Conservation (phyloP, 2,329 filamentous ascomycete genomes). For the Graphilbum sp. region DNA sequence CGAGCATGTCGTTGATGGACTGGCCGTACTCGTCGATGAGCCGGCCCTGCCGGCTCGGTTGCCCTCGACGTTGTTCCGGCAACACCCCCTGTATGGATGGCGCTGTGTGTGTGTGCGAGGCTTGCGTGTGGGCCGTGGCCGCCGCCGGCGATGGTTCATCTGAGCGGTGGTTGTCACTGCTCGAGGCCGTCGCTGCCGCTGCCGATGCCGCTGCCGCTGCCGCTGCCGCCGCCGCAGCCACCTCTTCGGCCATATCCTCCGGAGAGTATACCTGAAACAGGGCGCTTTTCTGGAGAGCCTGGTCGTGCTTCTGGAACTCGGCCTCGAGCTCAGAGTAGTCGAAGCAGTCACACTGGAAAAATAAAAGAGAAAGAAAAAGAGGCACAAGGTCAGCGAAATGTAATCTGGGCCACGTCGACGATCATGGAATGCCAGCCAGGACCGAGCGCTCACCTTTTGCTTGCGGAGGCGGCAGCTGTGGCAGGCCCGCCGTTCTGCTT, state of each 20-base stretch:
- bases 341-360: conserved; percentile 8
- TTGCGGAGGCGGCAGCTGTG: conserved; percentile 7
- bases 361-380: background rate
- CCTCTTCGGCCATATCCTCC: background rate
- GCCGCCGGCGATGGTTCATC: too few species aligned
- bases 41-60: background rate
- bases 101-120: too few species aligned
- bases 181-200: too few species aligned
- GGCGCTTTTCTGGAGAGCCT: conserved; percentile 1
- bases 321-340: conserved; percentile 7
- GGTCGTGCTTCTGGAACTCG: conserved; percentile 2
- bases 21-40: conserved; percentile 2
- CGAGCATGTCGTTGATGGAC: background rate
- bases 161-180: too few species aligned
- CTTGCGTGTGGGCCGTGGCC: too few species aligned
- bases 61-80: background rate
- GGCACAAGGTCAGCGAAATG: background rate
- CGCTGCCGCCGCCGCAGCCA: background rate
- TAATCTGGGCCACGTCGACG: background rate
- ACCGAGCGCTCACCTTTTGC: background rate
- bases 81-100: too few species aligned
- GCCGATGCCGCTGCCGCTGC: too few species aligned
- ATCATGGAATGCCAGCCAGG: background rate
- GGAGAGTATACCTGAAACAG: background rate
- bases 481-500: conserved; percentile 5